Evolutionary conservation across 2,329 filamentous ascomycete species (phyloP), one percentile per base, ranked within the genome.

Genomic region (Fusarium sp.): DNA sequence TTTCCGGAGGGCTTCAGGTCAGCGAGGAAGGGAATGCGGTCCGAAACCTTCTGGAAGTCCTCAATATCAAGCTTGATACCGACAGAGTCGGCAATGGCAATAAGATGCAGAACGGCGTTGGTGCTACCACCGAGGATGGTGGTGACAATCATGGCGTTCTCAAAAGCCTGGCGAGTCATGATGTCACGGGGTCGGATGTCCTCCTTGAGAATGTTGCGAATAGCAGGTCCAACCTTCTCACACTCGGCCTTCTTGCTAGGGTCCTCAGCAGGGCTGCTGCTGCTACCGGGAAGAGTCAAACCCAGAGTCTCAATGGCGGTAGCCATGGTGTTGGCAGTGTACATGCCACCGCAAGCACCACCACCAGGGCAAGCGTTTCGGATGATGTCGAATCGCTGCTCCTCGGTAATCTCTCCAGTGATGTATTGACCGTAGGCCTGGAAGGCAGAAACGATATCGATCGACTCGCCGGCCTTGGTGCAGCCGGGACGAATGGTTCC

Each of bases 371-470:
- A 98, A 43, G 96, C 95, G 78, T 98, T 86, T 66, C 94, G 89
- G 79, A 98, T 97, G 76, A 98, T 95, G 81, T 98, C 96, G 80
- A 94, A 97, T 53, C 96, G 91, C 82, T 95, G 87, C 76, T 96
- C 91, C 82, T 99, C 96, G 70, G 87, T 92, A 81, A 98, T 97
- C 76, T 97, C 89, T 43, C 95, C 95, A 14, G 92, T 89, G 74
- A 99, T 91, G 83, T 95, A 98, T 79, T 98, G 93, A 26, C 96
- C 96, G 78, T 98, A 98, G 7, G 95, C 92, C 83, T 99, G 96
- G 88, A 99, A 99, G 43, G 96, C 96, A 50, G 94, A 98, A 63
- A 99, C 92, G 54, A 99, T 97, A 79, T 99, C 95, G 73, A 98
- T 93, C 61, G 91, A 84, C 70, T 91, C 86, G 73, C 95, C 92